phyloP scores from a whole-genome alignment of 176 grass and related monocot genomes.

The Themeda triandra region DNA sequence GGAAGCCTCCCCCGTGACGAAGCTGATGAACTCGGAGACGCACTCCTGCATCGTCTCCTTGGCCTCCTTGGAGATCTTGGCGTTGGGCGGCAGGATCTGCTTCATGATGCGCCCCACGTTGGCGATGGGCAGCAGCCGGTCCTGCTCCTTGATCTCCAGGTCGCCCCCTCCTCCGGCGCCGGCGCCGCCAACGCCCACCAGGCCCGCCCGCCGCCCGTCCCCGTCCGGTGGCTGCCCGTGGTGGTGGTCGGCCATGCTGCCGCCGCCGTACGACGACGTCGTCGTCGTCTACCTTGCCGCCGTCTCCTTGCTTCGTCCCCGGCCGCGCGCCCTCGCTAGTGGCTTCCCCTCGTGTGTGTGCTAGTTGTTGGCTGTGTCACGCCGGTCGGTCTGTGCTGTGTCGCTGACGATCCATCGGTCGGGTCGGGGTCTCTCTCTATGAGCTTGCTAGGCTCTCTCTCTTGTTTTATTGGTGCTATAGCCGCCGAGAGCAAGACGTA shows the following conservation, averaged over 20 bases:
- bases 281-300: not conserved
- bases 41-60: constrained; percentile 96
- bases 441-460: not conserved
- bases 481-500: not conserved
- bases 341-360: not conserved
- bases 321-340: not conserved
- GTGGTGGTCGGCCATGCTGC: constrained; percentile 41
- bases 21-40: constrained; percentile 90
- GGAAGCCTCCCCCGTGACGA: constrained; percentile 80
- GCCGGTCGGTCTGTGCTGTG: not conserved
- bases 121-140: constrained; percentile 77
- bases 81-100: constrained; percentile 78
- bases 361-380: not conserved
- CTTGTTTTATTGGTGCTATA: not conserved
- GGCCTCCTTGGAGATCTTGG: constrained; percentile 89
- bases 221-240: not conserved
- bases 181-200: not conserved
- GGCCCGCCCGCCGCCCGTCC: not conserved
- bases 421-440: not conserved
- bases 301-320: too few species aligned
- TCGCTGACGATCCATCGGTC: not conserved
- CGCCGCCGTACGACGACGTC: too few species aligned
- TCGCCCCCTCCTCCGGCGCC: not conserved
- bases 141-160: constrained; percentile 73
- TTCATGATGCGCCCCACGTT: constrained; percentile 91